Base-by-base conservation (phyloP, 306 rosid species). In the Mimosa pudica region DNA sequence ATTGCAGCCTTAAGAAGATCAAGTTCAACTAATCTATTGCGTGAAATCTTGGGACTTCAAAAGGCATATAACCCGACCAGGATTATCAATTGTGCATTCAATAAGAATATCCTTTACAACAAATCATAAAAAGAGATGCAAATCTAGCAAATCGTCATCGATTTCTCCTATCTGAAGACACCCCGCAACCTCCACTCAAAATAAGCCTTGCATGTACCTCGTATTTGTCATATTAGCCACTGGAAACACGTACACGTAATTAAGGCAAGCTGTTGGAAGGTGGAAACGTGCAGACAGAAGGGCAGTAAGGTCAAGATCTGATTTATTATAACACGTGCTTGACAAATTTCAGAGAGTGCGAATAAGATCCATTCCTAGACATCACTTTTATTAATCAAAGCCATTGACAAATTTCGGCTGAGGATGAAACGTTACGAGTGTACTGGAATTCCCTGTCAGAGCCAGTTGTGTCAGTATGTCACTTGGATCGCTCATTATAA, bases 361-460 rank as follows among this genome's bases (percentile, higher is more conserved):
- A 16, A 32, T 11, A 54, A 35, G 30, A 36, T 75, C 68, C 9
- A 14, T 20, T 69, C 70, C 12, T 14, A 9, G 38, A 71, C n/a
- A 49, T 74, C 64, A 9, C 20, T 73, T 2, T 45, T 38, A 5
- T 38, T 38, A 2, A 38, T 38, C 42, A 38, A 5, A 38, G 42
- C 42, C 42, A 38, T 38, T 38, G 42, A 38, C 42, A 5, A 38
- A 38, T 38, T 32, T 32, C 42, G n/a, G n/a, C 4, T 32, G 41
- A 62, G 68, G 38, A 64, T 64, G 70, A 17, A 57, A 18, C 63
- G 6, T 18, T 57, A 57, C 9, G 63, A 7, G 42, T 18, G 63
- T 18, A 30, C 7, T 38, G 10, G 45, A 74, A n/a, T 78, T 64
- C 75, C 80, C 79, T 76, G 71, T 73, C n/a, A 70, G 70, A 76